These are phyloP conservation scores for Coemansia sp. DNA, from an alignment of 192 early-diverging fungal genomes.

Conservation along the genomic window DNA sequence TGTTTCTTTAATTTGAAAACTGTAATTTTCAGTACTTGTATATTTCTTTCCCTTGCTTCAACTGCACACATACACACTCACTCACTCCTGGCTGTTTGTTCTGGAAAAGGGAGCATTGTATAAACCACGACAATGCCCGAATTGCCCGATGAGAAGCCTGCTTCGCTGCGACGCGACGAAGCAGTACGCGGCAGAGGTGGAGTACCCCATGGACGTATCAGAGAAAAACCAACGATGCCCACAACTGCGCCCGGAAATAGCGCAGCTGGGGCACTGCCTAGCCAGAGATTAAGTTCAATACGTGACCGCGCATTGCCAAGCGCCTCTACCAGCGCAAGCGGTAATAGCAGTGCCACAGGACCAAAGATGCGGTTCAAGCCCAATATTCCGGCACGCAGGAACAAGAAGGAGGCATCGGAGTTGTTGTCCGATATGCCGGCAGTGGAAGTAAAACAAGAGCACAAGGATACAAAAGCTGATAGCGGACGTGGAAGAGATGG, in stretches of 20 bases:
- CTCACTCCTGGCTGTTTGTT: neutral
- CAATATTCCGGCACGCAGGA: slow-evolving; percentile 21
- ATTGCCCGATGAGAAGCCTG: slow-evolving; percentile 25
- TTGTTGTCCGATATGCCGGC: neutral
- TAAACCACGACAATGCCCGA: slow-evolving; percentile 18
- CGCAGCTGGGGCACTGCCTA: slow-evolving; percentile 16
- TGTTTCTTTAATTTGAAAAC: neutral
- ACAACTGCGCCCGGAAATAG: neutral
- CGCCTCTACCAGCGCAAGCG: neutral
- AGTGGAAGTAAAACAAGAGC: slow-evolving; percentile 7
- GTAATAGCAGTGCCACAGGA: neutral
- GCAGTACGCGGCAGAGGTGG: slow-evolving; percentile 14
- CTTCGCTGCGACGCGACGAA: slow-evolving; percentile 12
- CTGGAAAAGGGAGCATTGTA: neutral
- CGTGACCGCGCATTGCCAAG: slow-evolving; percentile 6
- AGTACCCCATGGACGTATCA: slow-evolving; percentile 12
- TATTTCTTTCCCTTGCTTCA: neutral
- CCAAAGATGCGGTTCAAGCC: slow-evolving; percentile 32
- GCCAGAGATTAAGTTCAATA: slow-evolving; percentile 20
- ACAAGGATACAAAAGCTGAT: neutral
- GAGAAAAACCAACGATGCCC: neutral
- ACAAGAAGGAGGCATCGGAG: slow-evolving; percentile 35
- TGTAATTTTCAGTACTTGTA: neutral
- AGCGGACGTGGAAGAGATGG: slow-evolving; percentile 10
- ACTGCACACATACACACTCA: neutral